Evolutionary conservation across 768 basidiomycete species (phyloP).

Genomic region (Pleurotus djamor): DNA sequence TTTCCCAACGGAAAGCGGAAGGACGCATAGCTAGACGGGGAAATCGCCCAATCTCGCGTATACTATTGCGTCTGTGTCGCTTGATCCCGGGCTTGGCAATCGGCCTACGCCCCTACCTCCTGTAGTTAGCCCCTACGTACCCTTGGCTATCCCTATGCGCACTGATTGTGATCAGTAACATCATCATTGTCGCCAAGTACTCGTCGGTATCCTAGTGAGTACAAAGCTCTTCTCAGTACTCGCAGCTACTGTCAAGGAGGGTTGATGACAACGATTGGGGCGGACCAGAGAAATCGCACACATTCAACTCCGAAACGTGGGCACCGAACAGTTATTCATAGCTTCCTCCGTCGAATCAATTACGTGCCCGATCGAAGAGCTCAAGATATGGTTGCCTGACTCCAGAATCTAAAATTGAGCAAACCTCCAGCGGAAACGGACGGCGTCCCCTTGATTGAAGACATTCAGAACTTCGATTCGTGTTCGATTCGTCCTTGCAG

Average conservation of each 20-base stretch:
- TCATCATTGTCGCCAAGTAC: too few species aligned
- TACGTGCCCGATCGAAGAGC: background rate
- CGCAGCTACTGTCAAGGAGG: too few species aligned
- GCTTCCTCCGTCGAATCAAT: background rate
- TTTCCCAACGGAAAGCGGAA: slow-evolving; percentile 3
- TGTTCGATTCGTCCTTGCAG: background rate
- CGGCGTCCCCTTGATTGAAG: background rate
- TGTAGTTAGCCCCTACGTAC: too few species aligned
- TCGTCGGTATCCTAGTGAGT: too few species aligned
- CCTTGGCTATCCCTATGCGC: too few species aligned
- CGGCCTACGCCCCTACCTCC: too few species aligned
- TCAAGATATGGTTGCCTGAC: background rate
- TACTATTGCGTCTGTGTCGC: background rate
- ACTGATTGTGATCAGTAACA: too few species aligned
- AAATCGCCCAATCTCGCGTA: background rate
- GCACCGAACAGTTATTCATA: too few species aligned
- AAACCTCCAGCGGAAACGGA: background rate
- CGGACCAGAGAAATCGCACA: too few species aligned
- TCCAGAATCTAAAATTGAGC: background rate
- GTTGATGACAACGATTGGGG: too few species aligned
- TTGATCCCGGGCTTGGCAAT: background rate
- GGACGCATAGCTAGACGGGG: background rate
- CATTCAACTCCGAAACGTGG: too few species aligned
- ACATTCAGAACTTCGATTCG: background rate
- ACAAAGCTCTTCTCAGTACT: too few species aligned